Evolutionary conservation across 2,329 filamentous ascomycete genomes (phyloP).

Genomic region (Dactylellina haptotyla): DNA sequence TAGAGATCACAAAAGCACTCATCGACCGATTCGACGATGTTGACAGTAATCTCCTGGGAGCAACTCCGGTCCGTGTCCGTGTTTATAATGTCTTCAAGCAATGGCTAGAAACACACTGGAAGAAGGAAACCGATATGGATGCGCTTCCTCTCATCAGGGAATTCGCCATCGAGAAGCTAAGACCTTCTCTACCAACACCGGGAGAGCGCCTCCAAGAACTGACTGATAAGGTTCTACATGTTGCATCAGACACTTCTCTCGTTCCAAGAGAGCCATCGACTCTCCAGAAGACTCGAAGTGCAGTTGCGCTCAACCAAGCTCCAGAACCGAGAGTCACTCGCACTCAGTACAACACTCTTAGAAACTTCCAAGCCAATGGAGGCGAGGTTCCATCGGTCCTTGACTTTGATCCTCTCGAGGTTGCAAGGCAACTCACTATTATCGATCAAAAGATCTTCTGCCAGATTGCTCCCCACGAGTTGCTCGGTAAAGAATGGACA

Average conservation of each 20-base stretch:
- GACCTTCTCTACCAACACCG: slow-evolving; percentile 75
- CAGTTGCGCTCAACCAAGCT: slow-evolving; percentile 32
- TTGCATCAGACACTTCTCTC: slow-evolving; percentile 71
- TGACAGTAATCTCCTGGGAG: slow-evolving; percentile 77
- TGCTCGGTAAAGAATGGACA: slow-evolving; percentile 92
- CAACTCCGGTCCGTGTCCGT: slow-evolving; percentile 80
- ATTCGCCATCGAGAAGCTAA: slow-evolving; percentile 81
- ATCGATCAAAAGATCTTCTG: slow-evolving; percentile 93
- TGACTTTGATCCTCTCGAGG: slow-evolving; percentile 89
- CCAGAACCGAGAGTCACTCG: slow-evolving; percentile 78
- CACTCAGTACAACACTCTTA: slow-evolving; percentile 77
- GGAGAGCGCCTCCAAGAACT: slow-evolving; percentile 83
- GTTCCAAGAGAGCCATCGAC: slow-evolving; percentile 83
- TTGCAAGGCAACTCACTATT: slow-evolving; percentile 90
- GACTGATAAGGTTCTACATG: slow-evolving; percentile 78
- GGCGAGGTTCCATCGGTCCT: slow-evolving; percentile 77
- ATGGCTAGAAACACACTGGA: slow-evolving; percentile 97
- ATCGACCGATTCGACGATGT: slow-evolving; percentile 94
- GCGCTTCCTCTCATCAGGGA: slow-evolving; percentile 79
- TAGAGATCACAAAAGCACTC: slow-evolving; percentile 80
- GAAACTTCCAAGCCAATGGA: slow-evolving; percentile 75
- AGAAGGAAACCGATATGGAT: slow-evolving; percentile 78
- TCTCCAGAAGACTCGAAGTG: slow-evolving; percentile 69
- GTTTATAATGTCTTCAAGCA: slow-evolving; percentile 98
- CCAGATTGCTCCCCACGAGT: slow-evolving; percentile 88